These are phyloP conservation scores for Beta lomatogona DNA, from an alignment of 179 eudicot genomes.

Conservation along the genomic window DNA sequence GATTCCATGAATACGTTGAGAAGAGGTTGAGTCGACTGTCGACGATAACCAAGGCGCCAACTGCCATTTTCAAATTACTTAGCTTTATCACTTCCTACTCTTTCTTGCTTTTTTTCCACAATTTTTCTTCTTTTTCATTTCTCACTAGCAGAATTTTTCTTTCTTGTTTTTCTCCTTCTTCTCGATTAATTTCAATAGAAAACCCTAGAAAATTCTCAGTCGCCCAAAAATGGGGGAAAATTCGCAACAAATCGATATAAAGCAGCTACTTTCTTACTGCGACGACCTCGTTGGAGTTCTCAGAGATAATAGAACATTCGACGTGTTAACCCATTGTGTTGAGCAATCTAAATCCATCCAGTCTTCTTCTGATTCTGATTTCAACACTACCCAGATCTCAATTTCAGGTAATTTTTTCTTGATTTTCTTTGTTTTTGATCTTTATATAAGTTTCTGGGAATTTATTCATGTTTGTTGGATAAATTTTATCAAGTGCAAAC, in stretches of 20 bases:
- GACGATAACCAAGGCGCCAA: conserved; percentile 13
- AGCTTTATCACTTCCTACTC: background rate
- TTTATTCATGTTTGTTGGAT: background rate
- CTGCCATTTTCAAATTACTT: conserved; percentile 18
- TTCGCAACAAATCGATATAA: conserved; percentile 27
- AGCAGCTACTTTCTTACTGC: conserved; percentile 30
- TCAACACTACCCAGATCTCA: conserved; percentile 27
- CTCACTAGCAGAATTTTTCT: too few species aligned
- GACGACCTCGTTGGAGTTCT: conserved; percentile 34
- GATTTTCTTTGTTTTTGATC: background rate
- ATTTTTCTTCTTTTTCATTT: background rate
- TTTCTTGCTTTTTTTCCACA: background rate
- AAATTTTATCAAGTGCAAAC: too few species aligned
- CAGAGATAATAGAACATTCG: conserved; percentile 24
- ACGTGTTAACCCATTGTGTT: conserved; percentile 17
- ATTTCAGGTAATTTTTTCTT: conserved; percentile 25
- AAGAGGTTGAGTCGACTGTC: background rate
- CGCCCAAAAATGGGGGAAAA: conserved; percentile 30
- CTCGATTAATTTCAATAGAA: background rate
- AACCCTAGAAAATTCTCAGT: conserved; percentile 23
- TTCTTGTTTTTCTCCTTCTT: too few species aligned
- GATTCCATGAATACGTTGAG: too few species aligned
- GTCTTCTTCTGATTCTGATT: conserved; percentile 29
- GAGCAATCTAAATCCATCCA: conserved; percentile 19
- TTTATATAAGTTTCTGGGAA: background rate